Evolutionary conservation across 768 basidiomycete species (phyloP).

Genomic region (Filobasidium wieringae): DNA sequence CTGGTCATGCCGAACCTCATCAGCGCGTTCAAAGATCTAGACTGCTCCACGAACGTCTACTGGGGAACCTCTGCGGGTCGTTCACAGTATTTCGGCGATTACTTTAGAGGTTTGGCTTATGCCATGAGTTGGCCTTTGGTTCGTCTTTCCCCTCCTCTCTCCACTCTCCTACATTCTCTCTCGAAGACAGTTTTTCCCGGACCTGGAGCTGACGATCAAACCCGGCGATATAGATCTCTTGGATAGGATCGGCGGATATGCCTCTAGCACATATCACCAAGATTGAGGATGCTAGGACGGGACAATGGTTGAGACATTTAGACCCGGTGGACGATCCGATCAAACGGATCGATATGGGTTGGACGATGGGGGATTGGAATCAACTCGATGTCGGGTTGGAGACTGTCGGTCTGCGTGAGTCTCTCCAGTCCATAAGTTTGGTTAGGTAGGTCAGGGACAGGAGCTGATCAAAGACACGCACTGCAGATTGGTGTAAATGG

Average conservation of each 20-base stretch:
- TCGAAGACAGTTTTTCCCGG: neutral
- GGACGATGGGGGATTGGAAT: constrained; percentile 41
- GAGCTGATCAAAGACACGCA: no score
- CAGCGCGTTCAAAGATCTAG: constrained; percentile 33
- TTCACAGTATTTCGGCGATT: constrained; percentile 36
- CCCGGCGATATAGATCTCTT: constrained; percentile 28
- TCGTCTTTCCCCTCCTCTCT: neutral
- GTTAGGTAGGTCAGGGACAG: no score
- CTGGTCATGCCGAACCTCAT: constrained; percentile 40
- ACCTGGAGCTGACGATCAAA: neutral
- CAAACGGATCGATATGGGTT: constrained; percentile 36
- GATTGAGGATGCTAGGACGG: constrained; percentile 43
- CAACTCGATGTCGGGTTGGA: constrained; percentile 33
- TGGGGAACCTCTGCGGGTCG: constrained; percentile 39
- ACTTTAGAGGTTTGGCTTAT: constrained; percentile 39
- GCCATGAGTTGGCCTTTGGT: constrained; percentile 40
- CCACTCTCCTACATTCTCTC: neutral
- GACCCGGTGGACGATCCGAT: constrained; percentile 38
- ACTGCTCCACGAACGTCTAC: constrained; percentile 38
- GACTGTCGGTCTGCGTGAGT: constrained; percentile 39
- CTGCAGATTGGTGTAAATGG: constrained; percentile 35
- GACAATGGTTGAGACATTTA: constrained; percentile 39
- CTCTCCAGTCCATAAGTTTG: no score
- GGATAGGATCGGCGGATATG: constrained; percentile 40
- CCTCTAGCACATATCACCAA: constrained; percentile 35